These are phyloP conservation scores for Malbranchea zuffiana DNA, from an alignment of 2,329 filamentous ascomycete species.

Conservation along the genomic window DNA sequence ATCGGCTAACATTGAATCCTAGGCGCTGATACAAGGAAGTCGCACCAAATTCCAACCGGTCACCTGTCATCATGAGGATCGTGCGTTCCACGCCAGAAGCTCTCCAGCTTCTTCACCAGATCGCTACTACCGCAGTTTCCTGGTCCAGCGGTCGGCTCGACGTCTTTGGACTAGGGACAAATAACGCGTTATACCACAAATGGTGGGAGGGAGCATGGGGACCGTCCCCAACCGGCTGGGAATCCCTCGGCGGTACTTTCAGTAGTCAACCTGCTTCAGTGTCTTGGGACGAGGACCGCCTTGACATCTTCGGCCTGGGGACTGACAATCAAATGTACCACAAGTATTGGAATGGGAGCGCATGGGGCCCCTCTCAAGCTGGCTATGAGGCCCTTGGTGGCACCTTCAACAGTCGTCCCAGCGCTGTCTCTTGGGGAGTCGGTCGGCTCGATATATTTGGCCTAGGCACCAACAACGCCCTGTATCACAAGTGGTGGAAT, in stretches of 20 bases:
- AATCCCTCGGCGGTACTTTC: conserved; percentile 22
- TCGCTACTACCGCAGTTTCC: conserved; percentile 14
- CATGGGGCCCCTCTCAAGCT: conserved; percentile 12
- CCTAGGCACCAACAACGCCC: conserved; percentile 15
- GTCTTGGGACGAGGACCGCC: conserved; percentile 20
- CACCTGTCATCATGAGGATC: conserved; percentile 28
- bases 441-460: conserved; percentile 17
- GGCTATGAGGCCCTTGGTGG: conserved; percentile 15
- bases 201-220: conserved; percentile 14
- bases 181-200: conserved; percentile 15
- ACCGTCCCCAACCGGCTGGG: conserved; percentile 18
- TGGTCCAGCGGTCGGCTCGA: conserved; percentile 14
- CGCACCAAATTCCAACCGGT: too few relatives aligned
- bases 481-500: conserved; percentile 17
- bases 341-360: conserved; percentile 19
- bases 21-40: too few relatives aligned
- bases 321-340: conserved; percentile 22
- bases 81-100: conserved; percentile 5
- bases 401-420: conserved; percentile 15
- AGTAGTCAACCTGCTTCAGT: conserved; percentile 20
- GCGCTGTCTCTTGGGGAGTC: conserved; percentile 14
- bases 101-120: conserved; percentile 13
- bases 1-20: too few relatives aligned
- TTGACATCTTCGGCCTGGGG: conserved; percentile 23
- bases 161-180: conserved; percentile 15